Conservation (phyloP, 2,329 filamentous ascomycete genomes). For the Lasiodiplodia sp. region DNA sequence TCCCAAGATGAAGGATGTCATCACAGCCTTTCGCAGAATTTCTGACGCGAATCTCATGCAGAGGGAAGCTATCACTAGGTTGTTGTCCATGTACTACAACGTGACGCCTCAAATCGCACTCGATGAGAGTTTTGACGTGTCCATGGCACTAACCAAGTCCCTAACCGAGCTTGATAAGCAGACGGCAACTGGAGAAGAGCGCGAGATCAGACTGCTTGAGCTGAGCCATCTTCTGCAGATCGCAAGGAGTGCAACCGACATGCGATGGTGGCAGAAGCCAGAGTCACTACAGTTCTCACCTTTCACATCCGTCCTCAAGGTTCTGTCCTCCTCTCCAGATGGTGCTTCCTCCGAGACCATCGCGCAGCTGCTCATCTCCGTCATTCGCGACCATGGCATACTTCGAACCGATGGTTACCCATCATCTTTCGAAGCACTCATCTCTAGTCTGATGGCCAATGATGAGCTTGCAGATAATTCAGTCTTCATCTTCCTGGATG, state of each 20-base stretch:
- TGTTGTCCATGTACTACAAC: conserved; percentile 86
- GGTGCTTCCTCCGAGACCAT: conserved; percentile 61
- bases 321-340: conserved; percentile 60
- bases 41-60: conserved; percentile 72
- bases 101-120: conserved; percentile 80
- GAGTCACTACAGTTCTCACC: conserved; percentile 71
- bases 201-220: conserved; percentile 72
- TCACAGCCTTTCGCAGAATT: conserved; percentile 75
- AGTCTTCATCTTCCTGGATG: conserved; percentile 79
- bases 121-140: conserved; percentile 87
- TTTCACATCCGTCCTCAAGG: conserved; percentile 73
- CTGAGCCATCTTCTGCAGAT: conserved; percentile 83
- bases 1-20: conserved; percentile 82
- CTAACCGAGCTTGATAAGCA: conserved; percentile 66
- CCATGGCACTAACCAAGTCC: conserved; percentile 73
- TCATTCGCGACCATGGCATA: conserved; percentile 72
- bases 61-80: conserved; percentile 77
- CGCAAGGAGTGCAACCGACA: conserved; percentile 79
- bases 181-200: conserved; percentile 50
- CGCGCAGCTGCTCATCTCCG: conserved; percentile 63
- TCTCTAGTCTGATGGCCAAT: conserved; percentile 53
- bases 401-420: conserved; percentile 57
- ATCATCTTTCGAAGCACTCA: conserved; percentile 53
- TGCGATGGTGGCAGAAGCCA: conserved; percentile 87
- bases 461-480: conserved; percentile 50